Percentiles rank a stretch among this genome's conserved stretches.
These are phyloP conservation scores for Tubosaeta sp. DNA, from an alignment of 768 basidiomycete genomes.

Conservation along the genomic window DNA sequence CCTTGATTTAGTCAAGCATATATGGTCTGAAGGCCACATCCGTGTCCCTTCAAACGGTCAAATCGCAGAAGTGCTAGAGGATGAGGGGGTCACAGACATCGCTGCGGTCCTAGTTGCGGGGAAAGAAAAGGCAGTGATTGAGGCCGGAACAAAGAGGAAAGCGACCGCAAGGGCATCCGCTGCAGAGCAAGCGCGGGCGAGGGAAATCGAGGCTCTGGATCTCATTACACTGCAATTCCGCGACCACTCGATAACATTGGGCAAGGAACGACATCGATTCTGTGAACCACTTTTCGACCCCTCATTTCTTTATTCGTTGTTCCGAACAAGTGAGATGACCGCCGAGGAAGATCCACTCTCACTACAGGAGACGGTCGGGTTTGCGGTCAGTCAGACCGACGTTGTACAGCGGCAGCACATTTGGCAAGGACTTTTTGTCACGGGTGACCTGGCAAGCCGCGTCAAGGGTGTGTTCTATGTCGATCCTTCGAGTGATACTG, in stretches of 20 bases:
- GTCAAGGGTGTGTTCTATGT: conserved; percentile 55
- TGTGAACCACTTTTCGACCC: conserved; percentile 89
- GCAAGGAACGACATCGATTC: conserved; percentile 85
- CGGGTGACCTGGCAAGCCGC: conserved; percentile 67
- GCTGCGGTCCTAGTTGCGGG: conserved; percentile 88
- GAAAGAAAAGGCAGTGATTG: conserved; percentile 87
- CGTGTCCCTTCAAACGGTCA: conserved; percentile 76
- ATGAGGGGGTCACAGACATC: conserved; percentile 86
- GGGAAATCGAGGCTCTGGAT: conserved; percentile 80
- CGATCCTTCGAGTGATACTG: neutral
- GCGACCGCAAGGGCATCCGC: conserved; percentile 67
- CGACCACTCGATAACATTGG: conserved; percentile 67
- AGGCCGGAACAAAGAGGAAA: conserved; percentile 77
- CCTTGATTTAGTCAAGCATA: conserved; percentile 57
- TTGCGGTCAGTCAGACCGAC: conserved; percentile 57
- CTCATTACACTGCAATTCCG: conserved; percentile 73
- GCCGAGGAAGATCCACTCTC: conserved; percentile 32
- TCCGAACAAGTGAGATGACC: conserved; percentile 23
- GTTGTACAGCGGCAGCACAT: conserved; percentile 65
- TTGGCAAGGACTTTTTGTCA: conserved; percentile 77
- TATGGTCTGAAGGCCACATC: conserved; percentile 62
- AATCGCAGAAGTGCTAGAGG: conserved; percentile 56
- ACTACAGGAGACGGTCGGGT: conserved; percentile 65
- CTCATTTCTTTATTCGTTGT: conserved; percentile 42
- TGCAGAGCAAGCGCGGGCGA: conserved; percentile 74